Evolutionary conservation across 2,329 filamentous ascomycete genomes (phyloP), one percentile per base, ranked within the genome.

Genomic region (Chrysoporthe cubensis): DNA sequence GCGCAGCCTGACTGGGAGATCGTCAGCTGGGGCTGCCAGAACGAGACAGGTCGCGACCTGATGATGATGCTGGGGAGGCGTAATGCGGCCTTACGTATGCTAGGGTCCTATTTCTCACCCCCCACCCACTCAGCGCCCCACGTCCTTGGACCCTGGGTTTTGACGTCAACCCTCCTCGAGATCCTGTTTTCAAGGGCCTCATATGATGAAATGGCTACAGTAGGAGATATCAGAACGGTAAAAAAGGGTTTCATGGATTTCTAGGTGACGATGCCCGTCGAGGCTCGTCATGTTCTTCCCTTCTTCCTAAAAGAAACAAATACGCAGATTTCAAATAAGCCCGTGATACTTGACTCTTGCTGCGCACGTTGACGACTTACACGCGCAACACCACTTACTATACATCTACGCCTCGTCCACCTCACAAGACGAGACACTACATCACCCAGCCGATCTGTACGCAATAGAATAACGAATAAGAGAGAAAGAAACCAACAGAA

Each of bases 161-260:
- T 70, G 68, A 70, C 68, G 68, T 70, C 68, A 70, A 65, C 54
- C 54, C 59, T 67, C 40, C 52, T 60, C 18, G 57, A 70, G 59
- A 68, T 70, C 68, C 68, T 68, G 68, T 70, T 70, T 70, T 68
- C 43, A 40, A 48, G 44, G 52, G 16, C 42, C 62, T 63, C 62
- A 59, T 61, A 58, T 68, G 66, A 58, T 68, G 66, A 65, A 54
- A 68, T 69, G 60, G 50, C 52, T 48, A 26, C 26, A 7, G 32
- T 16, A 40, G 44, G 46, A 7, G 18, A 21, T 40, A 16, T 13
- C 37, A 26, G 37, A 3, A 32, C 21, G 21, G 37, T 32, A 44
- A 11, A 21, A 2, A 42, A 40, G 4, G 32, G 16, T 60, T 40
- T 2, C 11, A 21, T 42, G 34, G 14, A 58, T 42, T 58, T 58